Percentiles rank a stretch among this genome's conserved stretches.
Evolutionary conservation across 2,329 filamentous ascomycete genomes (phyloP).

Genomic region (Epichloe scottii): DNA sequence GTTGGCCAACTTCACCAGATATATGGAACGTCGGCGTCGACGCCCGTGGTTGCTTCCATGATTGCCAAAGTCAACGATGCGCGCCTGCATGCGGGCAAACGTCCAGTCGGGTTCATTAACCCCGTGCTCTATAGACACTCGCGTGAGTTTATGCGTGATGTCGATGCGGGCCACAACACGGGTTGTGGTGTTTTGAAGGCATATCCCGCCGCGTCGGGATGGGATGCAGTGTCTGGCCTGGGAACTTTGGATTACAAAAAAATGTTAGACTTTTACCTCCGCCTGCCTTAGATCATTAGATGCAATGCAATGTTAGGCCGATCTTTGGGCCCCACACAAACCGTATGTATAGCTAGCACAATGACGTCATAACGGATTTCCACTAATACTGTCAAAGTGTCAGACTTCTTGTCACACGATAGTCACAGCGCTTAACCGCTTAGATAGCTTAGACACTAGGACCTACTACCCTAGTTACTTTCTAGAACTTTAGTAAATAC

Average conservation of each 20-base stretch:
- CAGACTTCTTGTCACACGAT: no score
- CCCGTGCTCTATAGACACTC: constrained; percentile 41
- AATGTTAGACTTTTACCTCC: neutral
- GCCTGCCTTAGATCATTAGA: neutral
- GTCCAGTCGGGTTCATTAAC: constrained; percentile 46
- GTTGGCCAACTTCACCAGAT: constrained; percentile 12
- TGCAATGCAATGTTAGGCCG: no score
- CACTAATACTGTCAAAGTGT: no score
- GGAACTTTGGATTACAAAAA: constrained; percentile 25
- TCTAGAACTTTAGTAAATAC: no score
- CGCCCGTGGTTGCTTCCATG: constrained; percentile 50
- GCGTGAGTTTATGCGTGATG: constrained; percentile 19
- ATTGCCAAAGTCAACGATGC: constrained; percentile 52
- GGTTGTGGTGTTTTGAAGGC: constrained; percentile 2
- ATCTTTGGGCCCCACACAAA: no score
- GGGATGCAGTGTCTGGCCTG: constrained; percentile 28
- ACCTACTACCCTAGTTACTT: no score
- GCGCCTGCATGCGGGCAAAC: constrained; percentile 38
- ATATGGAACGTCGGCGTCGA: constrained; percentile 37
- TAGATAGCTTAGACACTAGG: no score
- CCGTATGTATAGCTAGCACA: no score
- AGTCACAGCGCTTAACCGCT: no score
- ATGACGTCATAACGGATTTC: no score
- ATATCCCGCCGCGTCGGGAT: constrained; percentile 12
- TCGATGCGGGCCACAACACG: constrained; percentile 3